phyloP scores from a whole-genome alignment of 306 rosid species.

The Trifolium fragiferum region DNA sequence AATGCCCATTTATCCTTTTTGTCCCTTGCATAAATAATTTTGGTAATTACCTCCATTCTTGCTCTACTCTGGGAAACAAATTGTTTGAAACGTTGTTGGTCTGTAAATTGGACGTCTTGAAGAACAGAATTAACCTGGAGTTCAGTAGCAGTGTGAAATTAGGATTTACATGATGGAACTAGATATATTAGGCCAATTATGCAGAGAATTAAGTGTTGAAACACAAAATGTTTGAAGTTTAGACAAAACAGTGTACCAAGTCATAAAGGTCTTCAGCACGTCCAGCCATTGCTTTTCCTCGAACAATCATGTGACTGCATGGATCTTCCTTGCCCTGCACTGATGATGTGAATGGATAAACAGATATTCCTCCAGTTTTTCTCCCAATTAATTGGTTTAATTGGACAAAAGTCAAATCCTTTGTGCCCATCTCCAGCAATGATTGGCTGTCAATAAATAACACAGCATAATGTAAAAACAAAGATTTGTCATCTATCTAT shows the following conservation, averaged over 20 bases:
- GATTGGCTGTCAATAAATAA: slow-evolving; percentile 81
- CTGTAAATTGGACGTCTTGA: slow-evolving; percentile 95
- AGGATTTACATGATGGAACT: slow-evolving; percentile 31
- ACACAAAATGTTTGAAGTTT: background rate
- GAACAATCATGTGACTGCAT: slow-evolving; percentile 80
- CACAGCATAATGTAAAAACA: slow-evolving; percentile 18
- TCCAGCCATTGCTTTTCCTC: slow-evolving; percentile 98
- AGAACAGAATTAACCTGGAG: slow-evolving; percentile 78
- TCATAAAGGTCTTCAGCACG: slow-evolving; percentile 83
- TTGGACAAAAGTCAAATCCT: slow-evolving; percentile 93
- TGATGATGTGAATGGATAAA: slow-evolving; percentile 91
- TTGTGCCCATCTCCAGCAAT: slow-evolving; percentile 98
- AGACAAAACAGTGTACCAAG: slow-evolving; percentile 63
- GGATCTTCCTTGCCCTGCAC: slow-evolving; percentile 79
- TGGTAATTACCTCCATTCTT: slow-evolving; percentile 85
- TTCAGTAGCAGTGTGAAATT: slow-evolving; percentile 40
- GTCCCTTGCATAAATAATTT: slow-evolving; percentile 2
- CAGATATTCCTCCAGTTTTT: slow-evolving; percentile 98
- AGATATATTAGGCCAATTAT: slow-evolving; percentile 6
- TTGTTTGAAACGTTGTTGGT: slow-evolving; percentile 96
- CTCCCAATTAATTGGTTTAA: slow-evolving; percentile 95
- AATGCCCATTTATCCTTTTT: slow-evolving; percentile 30
- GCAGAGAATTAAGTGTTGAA: slow-evolving; percentile 13
- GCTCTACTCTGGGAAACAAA: slow-evolving; percentile 96
- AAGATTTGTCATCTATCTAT: slow-evolving; percentile 21